Conservation (phyloP, 2,329 filamentous ascomycete genomes). For the Phyllosticta citribraziliensis region DNA sequence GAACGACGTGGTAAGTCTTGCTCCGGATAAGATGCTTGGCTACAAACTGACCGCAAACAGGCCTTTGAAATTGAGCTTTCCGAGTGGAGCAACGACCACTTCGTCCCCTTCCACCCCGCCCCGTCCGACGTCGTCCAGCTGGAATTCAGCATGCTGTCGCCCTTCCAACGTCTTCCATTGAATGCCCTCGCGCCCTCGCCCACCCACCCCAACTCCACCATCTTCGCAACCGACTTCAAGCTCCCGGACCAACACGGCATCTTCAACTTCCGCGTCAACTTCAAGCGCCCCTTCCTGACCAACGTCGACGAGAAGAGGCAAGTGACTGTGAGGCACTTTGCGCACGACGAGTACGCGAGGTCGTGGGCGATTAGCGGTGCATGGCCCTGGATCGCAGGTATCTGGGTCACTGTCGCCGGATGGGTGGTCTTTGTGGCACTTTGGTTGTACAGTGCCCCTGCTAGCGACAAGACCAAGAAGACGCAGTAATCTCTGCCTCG, state of each 20-base stretch:
- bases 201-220: slow-evolving; percentile 53
- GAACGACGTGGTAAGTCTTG: slow-evolving; percentile 82
- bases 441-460: slow-evolving; percentile 71
- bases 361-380: slow-evolving; percentile 83
- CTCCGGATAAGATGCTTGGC: not conserved
- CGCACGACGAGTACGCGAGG: slow-evolving; percentile 91
- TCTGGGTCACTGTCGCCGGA: slow-evolving; percentile 71
- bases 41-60: slow-evolving; percentile 37
- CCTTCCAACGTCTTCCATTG: slow-evolving; percentile 83
- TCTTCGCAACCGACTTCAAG: slow-evolving; percentile 67
- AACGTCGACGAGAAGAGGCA: slow-evolving; percentile 89
- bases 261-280: slow-evolving; percentile 96
- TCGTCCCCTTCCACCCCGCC: slow-evolving; percentile 62
- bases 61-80: slow-evolving; percentile 82
- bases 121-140: slow-evolving; percentile 71
- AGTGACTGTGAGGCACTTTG: slow-evolving; percentile 90
- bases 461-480: slow-evolving; percentile 41
- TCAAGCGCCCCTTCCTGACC: slow-evolving; percentile 87
- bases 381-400: slow-evolving; percentile 89
- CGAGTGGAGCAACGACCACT: slow-evolving; percentile 68
- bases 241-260: slow-evolving; percentile 97
- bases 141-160: slow-evolving; percentile 97
- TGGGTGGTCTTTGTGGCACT: slow-evolving; percentile 78
- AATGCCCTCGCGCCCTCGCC: slow-evolving; percentile 38
- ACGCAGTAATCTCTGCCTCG: slow-evolving; percentile 12